Evolutionary conservation across 2,329 filamentous ascomycete genomes (phyloP).

Genomic region (Bipolaris oryzae): DNA sequence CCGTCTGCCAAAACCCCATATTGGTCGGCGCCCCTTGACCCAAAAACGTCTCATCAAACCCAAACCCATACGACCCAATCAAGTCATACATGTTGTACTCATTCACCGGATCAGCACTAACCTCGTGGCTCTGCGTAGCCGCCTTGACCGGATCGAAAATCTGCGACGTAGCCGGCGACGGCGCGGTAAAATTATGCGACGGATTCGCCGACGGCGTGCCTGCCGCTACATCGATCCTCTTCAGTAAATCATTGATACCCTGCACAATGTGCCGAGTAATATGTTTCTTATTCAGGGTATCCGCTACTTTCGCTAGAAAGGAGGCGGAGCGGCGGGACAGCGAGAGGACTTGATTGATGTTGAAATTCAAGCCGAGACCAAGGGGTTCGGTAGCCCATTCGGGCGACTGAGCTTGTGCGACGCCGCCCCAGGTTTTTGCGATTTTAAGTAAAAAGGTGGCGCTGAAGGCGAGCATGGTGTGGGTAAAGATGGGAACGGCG

Average conservation of each 20-base stretch:
- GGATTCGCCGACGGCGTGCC: conserved; percentile 21
- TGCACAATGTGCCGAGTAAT: conserved; percentile 39
- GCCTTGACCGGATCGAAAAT: conserved; percentile 7
- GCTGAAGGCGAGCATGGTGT: conserved; percentile 61
- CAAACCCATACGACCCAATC: conserved; percentile 42
- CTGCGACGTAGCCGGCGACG: not conserved
- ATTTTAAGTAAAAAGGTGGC: conserved; percentile 60
- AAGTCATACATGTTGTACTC: conserved; percentile 38
- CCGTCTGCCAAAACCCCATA: conserved; percentile 39
- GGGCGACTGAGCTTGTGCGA: conserved; percentile 37
- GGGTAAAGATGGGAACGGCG: conserved; percentile 59
- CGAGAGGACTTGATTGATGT: conserved; percentile 38
- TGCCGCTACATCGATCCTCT: conserved; percentile 29
- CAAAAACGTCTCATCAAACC: conserved; percentile 42
- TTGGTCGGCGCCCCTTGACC: conserved; percentile 37
- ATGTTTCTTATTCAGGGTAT: conserved; percentile 40
- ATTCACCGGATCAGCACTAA: conserved; percentile 11
- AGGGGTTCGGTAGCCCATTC: conserved; percentile 34
- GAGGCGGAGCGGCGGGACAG: conserved; percentile 34
- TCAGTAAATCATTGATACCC: conserved; percentile 36
- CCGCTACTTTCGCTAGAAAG: conserved; percentile 34
- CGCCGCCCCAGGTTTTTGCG: conserved; percentile 52
- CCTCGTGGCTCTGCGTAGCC: not conserved
- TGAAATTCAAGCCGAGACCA: conserved; percentile 39
- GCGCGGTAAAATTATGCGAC: not conserved